Evolutionary conservation across 345 rosid species (phyloP), one percentile per base, ranked within the genome.

Genomic region (Odontarrhena argentea): DNA sequence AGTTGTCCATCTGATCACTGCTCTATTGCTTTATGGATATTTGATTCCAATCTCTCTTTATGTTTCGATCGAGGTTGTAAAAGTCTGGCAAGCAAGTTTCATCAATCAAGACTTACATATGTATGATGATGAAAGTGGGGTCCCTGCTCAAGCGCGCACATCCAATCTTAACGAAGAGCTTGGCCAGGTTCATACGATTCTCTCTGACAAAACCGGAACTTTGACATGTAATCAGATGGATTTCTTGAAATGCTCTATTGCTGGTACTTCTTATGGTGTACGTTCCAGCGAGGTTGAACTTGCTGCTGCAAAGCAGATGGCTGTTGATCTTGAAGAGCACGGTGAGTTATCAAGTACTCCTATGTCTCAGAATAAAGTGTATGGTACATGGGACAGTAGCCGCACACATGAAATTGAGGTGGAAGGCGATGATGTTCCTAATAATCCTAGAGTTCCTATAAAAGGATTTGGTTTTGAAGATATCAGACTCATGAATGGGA

Each of bases 201-300:
- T 95, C 22, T 95, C 99, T 38, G 99, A 95, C 61, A 95, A 95
- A 81, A 95, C 99, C 0, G 99, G 99, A 61, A 95, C 99, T 9
- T 80, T 95, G 83, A 95, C 99, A 41, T 91, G 99, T 77, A 95
- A 91, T 73, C 99, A 95, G 78, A 95, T 95, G 99, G 97, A 95
- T 76, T 95, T 91, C 80, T 76, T 89, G 55, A 95, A 89, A 79
- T 95, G 99, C 75, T 95, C 99, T 3, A 85, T 95, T 46, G 90
- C 93, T 51, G 99, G 97, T 48, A 80, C 79, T 71, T 76, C 96
- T 55, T 93, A 86, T 54, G 97, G 98, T 12, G 77, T 71, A 8
- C 68, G 83, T 5, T 60, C 88, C 1, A 93, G 89, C 34, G 96
- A 93, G 84, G 96, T 93, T 37, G 98, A 93, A 60, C 75, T 87